Evolutionary conservation across 73 alveolate species (phyloP).

Genomic region (Paramecium sonneborni): DNA sequence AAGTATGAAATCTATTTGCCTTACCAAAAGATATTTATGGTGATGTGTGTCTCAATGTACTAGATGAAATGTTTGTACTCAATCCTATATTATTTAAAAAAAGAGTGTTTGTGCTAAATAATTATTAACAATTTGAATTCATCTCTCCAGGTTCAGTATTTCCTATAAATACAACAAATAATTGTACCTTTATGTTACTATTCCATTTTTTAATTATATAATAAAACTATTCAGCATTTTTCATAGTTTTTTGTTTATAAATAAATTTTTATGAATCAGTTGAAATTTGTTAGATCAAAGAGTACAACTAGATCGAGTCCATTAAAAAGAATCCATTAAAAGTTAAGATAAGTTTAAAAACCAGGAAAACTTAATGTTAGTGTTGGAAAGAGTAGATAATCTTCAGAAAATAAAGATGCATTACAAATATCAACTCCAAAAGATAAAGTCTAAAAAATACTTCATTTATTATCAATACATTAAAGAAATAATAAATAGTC

Average conservation of each 20-base stretch:
- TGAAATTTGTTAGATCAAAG: conserved; percentile 33
- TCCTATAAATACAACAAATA: background rate
- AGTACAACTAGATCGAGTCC: background rate
- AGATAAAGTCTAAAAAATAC: background rate
- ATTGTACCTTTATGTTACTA: background rate
- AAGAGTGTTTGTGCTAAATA: background rate
- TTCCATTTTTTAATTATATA: background rate
- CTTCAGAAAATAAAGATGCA: background rate
- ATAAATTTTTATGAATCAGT: conserved; percentile 18
- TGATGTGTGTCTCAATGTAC: conserved; percentile 25
- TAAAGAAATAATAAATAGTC: background rate
- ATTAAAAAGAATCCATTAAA: background rate
- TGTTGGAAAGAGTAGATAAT: background rate
- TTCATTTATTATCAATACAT: background rate
- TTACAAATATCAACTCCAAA: background rate
- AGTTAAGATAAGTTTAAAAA: background rate
- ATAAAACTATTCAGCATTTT: background rate
- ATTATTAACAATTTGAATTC: background rate
- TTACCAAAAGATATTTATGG: background rate
- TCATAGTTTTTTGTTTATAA: background rate
- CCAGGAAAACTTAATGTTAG: background rate
- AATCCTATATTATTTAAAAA: background rate
- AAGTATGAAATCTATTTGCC: conserved; percentile 4
- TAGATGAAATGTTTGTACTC: conserved; percentile 28
- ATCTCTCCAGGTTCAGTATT: background rate